Conservation (phyloP, 768 basidiomycete genomes). For the Mycena epipterygia region DNA sequence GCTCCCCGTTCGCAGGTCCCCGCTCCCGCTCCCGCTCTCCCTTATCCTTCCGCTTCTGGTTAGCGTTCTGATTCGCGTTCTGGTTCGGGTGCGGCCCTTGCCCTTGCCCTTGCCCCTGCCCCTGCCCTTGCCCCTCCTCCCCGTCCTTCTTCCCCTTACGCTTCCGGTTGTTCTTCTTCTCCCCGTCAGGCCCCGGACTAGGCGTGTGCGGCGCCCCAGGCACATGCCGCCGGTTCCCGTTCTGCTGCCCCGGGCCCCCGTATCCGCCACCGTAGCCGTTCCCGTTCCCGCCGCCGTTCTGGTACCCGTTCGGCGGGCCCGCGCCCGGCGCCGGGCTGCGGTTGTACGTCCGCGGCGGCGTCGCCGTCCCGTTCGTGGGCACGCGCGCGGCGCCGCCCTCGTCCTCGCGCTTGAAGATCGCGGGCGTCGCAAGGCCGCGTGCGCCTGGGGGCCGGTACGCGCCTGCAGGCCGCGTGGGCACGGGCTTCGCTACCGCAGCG, state of each 20-base stretch:
- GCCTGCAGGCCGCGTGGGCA: constrained; percentile 77
- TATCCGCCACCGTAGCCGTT: constrained; percentile 46
- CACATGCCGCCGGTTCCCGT: constrained; percentile 70
- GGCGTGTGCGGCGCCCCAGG: constrained; percentile 77
- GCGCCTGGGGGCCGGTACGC: constrained; percentile 96
- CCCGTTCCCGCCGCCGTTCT: constrained; percentile 53
- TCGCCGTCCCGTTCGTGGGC: constrained; percentile 67
- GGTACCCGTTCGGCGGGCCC: constrained; percentile 46
- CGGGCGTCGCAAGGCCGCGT: constrained; percentile 88
- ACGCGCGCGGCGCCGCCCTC: constrained; percentile 78
- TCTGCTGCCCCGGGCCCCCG: constrained; percentile 41
- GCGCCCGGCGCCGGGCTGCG: constrained; percentile 70
- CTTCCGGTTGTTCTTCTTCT: constrained; percentile 60
- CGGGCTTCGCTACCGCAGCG: constrained; percentile 66
- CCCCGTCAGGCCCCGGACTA: constrained; percentile 59
- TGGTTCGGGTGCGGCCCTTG: background rate
- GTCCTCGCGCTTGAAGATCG: constrained; percentile 92
- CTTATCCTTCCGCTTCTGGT: constrained; percentile 47
- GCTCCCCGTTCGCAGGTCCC: constrained; percentile 44
- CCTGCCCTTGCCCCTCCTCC: constrained; percentile 49
- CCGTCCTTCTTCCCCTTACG: constrained; percentile 64
- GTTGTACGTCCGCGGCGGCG: constrained; percentile 73
- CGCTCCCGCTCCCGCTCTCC: constrained; percentile 46
- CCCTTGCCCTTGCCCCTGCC: constrained; percentile 38
- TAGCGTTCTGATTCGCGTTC: constrained; percentile 5